phyloP scores from a whole-genome alignment of 345 rosid species.

The Linum lewisii region DNA sequence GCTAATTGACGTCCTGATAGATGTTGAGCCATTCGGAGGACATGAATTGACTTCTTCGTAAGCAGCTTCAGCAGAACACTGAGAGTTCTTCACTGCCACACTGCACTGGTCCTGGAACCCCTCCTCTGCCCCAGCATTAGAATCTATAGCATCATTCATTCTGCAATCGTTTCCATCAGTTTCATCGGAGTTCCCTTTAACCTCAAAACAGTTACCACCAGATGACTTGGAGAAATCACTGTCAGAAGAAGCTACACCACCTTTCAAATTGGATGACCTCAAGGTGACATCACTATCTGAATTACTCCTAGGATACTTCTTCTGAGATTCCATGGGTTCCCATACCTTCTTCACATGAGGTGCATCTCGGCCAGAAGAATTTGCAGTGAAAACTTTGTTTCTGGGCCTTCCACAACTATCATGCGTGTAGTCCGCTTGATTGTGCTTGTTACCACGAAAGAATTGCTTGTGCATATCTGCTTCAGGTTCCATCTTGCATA shows the following conservation, averaged over 20 bases:
- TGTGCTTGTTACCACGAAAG: slow-evolving; percentile 42
- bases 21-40: slow-evolving; percentile 17
- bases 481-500: slow-evolving; percentile 39
- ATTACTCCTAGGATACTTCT: slow-evolving; percentile 54
- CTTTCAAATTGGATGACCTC: slow-evolving; percentile 36
- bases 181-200: slow-evolving; percentile 32
- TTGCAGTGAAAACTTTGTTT: slow-evolving; percentile 32
- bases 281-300: slow-evolving; percentile 46
- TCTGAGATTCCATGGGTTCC: slow-evolving; percentile 68
- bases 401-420: slow-evolving; percentile 48
- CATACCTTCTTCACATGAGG: slow-evolving; percentile 52
- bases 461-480: slow-evolving; percentile 53
- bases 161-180: slow-evolving; percentile 21
- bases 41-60: slow-evolving; percentile 26
- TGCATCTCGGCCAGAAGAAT: slow-evolving; percentile 25
- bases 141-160: slow-evolving; percentile 17
- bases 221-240: slow-evolving; percentile 28
- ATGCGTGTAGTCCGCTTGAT: slow-evolving; percentile 37
- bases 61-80: no score
- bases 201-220: slow-evolving; percentile 31
- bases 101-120: neutral
- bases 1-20: slow-evolving; percentile 30
- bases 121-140: slow-evolving; percentile 21
- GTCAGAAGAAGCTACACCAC: slow-evolving; percentile 23
- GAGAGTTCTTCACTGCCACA: slow-evolving; percentile 15